A percentile compares a stretch with the other conserved stretches of the same genome.
Conservation (phyloP, 768 basidiomycete species). For the Piloderma croceum region DNA sequence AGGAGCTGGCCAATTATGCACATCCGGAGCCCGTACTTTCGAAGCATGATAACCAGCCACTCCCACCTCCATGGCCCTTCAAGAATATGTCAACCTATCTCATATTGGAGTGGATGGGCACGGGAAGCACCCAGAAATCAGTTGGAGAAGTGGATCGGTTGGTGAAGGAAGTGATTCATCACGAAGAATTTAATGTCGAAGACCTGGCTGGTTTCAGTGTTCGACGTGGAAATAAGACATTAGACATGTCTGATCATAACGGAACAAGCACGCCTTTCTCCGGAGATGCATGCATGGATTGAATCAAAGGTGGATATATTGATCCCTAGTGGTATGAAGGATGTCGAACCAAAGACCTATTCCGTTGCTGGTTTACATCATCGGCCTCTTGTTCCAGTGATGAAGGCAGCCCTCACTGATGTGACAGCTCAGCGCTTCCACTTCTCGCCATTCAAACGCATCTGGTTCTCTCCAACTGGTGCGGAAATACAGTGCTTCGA, state of each 20-base stretch:
- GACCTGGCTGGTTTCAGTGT: slow-evolving; percentile 2
- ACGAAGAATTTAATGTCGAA: not conserved
- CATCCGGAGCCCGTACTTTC: no score
- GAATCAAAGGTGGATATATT: slow-evolving; percentile 15
- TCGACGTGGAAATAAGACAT: no score
- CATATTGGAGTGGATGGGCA: not conserved
- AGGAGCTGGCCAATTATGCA: no score
- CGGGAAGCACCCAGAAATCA: not conserved
- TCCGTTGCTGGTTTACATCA: slow-evolving; percentile 10
- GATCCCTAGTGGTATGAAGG: slow-evolving; percentile 23
- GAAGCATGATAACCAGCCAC: no score
- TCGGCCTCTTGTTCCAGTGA: slow-evolving; percentile 10
- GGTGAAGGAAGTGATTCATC: not conserved
- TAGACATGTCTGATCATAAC: not conserved
- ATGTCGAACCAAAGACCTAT: slow-evolving; percentile 16
- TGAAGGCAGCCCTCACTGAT: slow-evolving; percentile 9
- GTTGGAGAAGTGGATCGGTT: not conserved
- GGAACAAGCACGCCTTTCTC: not conserved
- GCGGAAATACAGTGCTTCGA: slow-evolving; percentile 14
- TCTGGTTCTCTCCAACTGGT: slow-evolving; percentile 13
- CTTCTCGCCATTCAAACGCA: slow-evolving; percentile 19
- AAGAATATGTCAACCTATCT: not conserved
- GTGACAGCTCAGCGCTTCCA: slow-evolving; percentile 12
- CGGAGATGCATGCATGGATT: not conserved
- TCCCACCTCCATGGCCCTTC: no score